phyloP scores from a whole-genome alignment of 345 rosid genomes.

The Balakata baccata region DNA sequence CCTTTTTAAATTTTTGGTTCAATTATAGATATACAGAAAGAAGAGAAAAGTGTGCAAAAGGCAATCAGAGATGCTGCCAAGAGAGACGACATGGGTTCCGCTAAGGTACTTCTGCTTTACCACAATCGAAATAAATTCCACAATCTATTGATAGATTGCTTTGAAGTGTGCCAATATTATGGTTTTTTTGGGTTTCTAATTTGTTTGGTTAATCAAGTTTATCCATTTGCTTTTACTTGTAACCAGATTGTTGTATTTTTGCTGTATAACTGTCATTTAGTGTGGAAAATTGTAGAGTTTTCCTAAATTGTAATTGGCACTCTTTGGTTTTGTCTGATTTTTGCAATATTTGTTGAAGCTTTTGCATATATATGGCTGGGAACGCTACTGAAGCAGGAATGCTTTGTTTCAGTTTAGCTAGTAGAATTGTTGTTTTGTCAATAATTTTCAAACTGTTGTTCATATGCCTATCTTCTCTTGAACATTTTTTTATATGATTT shows the following conservation, averaged over 20 bases:
- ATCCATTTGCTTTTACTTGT: background rate
- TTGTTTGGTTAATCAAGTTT: constrained; percentile 3
- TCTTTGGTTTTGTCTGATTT: background rate
- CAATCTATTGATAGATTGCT: background rate
- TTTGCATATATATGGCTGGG: background rate
- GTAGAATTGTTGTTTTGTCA: background rate
- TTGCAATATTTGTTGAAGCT: background rate
- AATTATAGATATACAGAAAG: constrained; percentile 76
- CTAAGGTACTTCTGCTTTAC: constrained; percentile 48
- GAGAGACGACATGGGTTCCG: constrained; percentile 84
- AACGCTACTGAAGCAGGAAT: background rate
- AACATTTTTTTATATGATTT: background rate
- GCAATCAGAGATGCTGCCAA: constrained; percentile 90
- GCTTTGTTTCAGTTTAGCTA: background rate
- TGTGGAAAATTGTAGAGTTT: background rate
- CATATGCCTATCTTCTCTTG: background rate
- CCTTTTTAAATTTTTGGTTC: background rate
- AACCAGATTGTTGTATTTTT: background rate
- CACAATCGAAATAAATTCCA: background rate
- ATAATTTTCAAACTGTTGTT: background rate
- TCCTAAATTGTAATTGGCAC: background rate
- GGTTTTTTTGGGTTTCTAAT: background rate
- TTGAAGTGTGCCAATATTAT: background rate
- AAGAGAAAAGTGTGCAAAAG: constrained; percentile 80
- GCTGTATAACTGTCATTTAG: background rate